These are phyloP conservation scores for Clausena lansium DNA, from an alignment of 345 rosid genomes.

Conservation along the genomic window DNA sequence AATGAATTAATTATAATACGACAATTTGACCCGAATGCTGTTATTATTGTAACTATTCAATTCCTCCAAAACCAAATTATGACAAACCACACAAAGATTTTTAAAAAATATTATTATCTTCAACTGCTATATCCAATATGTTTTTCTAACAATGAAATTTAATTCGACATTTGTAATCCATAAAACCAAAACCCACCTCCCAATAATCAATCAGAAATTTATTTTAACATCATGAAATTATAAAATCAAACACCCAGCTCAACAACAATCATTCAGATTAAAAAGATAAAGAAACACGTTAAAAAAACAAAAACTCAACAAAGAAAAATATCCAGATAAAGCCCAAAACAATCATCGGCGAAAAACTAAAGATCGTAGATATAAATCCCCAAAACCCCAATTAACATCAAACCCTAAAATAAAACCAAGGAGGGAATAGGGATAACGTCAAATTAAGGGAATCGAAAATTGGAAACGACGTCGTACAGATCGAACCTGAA, in stretches of 20 bases:
- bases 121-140: background rate
- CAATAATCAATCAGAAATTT: constrained; percentile 24
- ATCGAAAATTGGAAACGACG: constrained; percentile 8
- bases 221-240: constrained; percentile 25
- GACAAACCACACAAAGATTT: background rate
- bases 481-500: constrained; percentile 55
- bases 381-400: constrained; percentile 35
- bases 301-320: background rate
- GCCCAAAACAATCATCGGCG: constrained; percentile 15
- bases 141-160: background rate
- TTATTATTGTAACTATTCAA: background rate
- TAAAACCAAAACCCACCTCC: constrained; percentile 10
- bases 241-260: constrained; percentile 16
- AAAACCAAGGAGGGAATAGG: constrained; percentile 2
- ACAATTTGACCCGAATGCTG: background rate
- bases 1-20: background rate
- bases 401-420: constrained; percentile 42
- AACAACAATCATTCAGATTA: constrained; percentile 12
- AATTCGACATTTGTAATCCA: background rate
- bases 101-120: background rate
- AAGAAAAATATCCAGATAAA: constrained; percentile 10
- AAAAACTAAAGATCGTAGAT: constrained; percentile 31
- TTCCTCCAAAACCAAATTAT: background rate
- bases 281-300: constrained; percentile 4
- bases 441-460: constrained; percentile 7